phyloP scores from a whole-genome alignment of 225 moss, liverwort and hornwort species.

The Takakia lepidozioides region DNA sequence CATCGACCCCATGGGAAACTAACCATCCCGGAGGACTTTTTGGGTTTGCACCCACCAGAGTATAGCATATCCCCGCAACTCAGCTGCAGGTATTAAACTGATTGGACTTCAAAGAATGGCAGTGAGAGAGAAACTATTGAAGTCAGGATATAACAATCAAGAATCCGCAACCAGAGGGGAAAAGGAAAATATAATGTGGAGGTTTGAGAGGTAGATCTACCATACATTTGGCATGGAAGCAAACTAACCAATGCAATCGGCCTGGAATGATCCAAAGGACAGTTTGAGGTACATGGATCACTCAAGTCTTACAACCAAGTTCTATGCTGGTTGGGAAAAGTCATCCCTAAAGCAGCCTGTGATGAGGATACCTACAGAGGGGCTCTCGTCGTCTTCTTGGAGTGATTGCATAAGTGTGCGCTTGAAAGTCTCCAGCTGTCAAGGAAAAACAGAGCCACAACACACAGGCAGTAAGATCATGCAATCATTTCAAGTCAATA shows the following conservation, averaged over 20 bases:
- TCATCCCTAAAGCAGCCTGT: constrained; percentile 5
- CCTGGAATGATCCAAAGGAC: neutral
- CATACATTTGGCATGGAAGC: neutral
- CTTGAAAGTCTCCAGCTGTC: constrained; percentile 90
- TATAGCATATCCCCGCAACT: too few species aligned
- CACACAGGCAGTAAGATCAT: too few species aligned
- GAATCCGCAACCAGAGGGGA: neutral
- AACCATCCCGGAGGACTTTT: too few species aligned
- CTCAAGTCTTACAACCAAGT: too few species aligned
- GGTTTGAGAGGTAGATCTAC: neutral
- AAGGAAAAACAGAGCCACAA: too few species aligned
- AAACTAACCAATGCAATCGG: neutral
- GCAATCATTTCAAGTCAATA: neutral
- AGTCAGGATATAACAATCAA: neutral
- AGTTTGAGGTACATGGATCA: neutral
- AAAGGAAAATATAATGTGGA: too few species aligned
- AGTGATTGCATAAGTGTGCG: constrained; percentile 88
- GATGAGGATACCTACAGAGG: constrained; percentile 26
- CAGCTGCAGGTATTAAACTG: too few species aligned
- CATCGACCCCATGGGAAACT: too few species aligned
- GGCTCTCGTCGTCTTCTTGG: constrained; percentile 69
- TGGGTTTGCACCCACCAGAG: too few species aligned
- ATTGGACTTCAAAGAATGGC: too few species aligned
- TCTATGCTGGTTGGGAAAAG: too few species aligned
- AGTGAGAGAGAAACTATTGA: too few species aligned